phyloP scores from a whole-genome alignment of 2,329 filamentous ascomycete species.

The Cercospora zeina region DNA sequence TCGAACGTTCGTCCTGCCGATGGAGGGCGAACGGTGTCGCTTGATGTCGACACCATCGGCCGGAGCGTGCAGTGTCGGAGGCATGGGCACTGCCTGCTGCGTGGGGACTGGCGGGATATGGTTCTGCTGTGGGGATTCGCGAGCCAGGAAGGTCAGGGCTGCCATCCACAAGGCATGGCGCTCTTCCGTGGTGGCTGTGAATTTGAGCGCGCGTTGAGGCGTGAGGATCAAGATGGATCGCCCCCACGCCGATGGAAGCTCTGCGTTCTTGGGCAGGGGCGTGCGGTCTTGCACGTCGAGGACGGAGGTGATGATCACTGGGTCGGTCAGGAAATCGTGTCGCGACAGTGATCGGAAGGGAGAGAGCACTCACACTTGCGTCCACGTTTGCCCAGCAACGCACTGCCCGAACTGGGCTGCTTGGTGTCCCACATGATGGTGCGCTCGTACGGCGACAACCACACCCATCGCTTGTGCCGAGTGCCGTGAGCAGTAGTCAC shows the following conservation, averaged over 20 bases:
- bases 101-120: constrained; percentile 36
- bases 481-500: constrained; percentile 59
- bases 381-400: constrained; percentile 89
- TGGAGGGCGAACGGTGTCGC: constrained; percentile 35
- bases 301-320: constrained; percentile 93
- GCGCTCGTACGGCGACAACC: constrained; percentile 94
- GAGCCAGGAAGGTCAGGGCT: constrained; percentile 88
- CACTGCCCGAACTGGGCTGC: constrained; percentile 84
- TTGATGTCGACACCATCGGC: constrained; percentile 37
- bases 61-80: constrained; percentile 28
- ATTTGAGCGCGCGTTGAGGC: constrained; percentile 89
- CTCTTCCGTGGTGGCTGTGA: constrained; percentile 79
- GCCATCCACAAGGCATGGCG: constrained; percentile 95
- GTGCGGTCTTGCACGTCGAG: constrained; percentile 96
- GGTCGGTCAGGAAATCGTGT: constrained; percentile 30
- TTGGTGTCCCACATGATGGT: constrained; percentile 98
- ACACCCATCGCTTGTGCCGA: constrained; percentile 95
- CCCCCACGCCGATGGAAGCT: constrained; percentile 62
- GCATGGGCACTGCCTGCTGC: constrained; percentile 26
- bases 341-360: neutral
- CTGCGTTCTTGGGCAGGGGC: constrained; percentile 66
- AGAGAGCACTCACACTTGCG: constrained; percentile 74
- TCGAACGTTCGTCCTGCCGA: constrained; percentile 62
- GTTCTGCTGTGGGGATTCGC: constrained; percentile 61
- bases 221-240: constrained; percentile 94